Conservation (phyloP, 441 rosid genomes). For the Syzygium malaccense region DNA sequence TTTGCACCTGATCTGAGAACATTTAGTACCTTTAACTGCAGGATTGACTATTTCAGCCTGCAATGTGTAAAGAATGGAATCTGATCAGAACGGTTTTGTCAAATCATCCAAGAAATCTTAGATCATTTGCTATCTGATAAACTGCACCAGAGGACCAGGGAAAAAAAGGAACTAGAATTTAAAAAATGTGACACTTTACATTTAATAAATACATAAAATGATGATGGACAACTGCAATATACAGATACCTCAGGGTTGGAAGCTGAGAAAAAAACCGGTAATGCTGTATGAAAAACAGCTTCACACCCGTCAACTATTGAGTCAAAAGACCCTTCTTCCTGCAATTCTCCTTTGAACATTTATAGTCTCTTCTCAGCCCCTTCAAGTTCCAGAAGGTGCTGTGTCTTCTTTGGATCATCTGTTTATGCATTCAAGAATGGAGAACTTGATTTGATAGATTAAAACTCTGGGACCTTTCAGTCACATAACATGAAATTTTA, state of each 20-base stretch:
- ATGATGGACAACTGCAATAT: not conserved
- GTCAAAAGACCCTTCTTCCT: constrained; percentile 38
- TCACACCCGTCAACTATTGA: constrained; percentile 36
- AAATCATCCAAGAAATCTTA: not conserved
- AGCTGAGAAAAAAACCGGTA: constrained; percentile 17
- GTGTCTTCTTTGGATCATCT: constrained; percentile 33
- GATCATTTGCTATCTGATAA: not conserved
- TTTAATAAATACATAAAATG: not conserved
- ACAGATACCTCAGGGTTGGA: constrained; percentile 24
- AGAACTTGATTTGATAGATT: not conserved
- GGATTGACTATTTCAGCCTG: not conserved
- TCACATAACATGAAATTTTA: not conserved
- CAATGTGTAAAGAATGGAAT: not conserved
- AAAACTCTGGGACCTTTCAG: not conserved
- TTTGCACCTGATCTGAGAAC: not conserved
- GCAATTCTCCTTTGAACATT: constrained; percentile 26
- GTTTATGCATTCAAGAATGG: not conserved
- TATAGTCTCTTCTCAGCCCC: constrained; percentile 35
- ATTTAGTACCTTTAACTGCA: not conserved
- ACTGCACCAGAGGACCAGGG: not conserved
- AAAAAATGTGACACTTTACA: not conserved
- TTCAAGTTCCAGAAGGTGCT: constrained; percentile 25
- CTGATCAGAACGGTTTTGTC: not conserved
- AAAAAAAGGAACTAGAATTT: not conserved
- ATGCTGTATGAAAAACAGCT: constrained; percentile 56